Conservation (phyloP, 2,329 filamentous ascomycete genomes). For the Orbilia blumenaviensis region DNA sequence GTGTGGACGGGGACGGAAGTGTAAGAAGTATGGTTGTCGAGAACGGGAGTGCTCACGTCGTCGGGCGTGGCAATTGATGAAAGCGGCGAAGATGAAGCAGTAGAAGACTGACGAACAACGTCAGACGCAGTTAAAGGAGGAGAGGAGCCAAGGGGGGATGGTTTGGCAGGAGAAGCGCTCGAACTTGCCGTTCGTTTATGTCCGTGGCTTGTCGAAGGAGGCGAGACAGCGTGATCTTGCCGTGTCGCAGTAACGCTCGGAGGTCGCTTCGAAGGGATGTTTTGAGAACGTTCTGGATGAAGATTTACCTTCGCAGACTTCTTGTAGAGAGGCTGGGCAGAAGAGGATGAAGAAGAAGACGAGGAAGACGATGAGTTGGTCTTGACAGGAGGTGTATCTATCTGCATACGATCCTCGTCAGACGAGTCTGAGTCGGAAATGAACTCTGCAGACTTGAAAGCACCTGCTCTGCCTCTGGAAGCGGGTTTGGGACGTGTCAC, state of each 20-base stretch:
- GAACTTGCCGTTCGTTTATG: constrained; percentile 53
- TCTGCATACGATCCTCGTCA: constrained; percentile 33
- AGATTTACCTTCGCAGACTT: constrained; percentile 38
- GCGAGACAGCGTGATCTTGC: constrained; percentile 3
- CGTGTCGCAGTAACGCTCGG: constrained; percentile 12
- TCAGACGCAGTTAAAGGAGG: constrained; percentile 55
- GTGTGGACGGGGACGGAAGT: constrained; percentile 40
- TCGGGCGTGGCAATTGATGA: constrained; percentile 46
- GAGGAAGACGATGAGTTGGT: constrained; percentile 19
- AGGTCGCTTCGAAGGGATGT: constrained; percentile 41
- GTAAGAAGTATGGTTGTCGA: constrained; percentile 39
- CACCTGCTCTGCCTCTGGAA: background rate
- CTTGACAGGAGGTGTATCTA: constrained; percentile 36
- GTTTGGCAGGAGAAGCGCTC: constrained; percentile 57
- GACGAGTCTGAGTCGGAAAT: constrained; percentile 50
- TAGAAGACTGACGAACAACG: constrained; percentile 37
- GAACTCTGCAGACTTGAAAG: constrained; percentile 51
- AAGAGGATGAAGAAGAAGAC: constrained; percentile 42
- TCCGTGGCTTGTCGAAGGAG: constrained; percentile 27
- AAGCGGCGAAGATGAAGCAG: constrained; percentile 46
- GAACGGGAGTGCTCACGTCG: constrained; percentile 46
- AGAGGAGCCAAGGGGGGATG: constrained; percentile 57
- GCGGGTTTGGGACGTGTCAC: constrained; percentile 10
- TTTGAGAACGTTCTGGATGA: constrained; percentile 29
- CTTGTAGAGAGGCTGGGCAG: constrained; percentile 44